Evolutionary conservation across 2,329 filamentous ascomycete species (phyloP).

Genomic region (Colletotrichum incanum): DNA sequence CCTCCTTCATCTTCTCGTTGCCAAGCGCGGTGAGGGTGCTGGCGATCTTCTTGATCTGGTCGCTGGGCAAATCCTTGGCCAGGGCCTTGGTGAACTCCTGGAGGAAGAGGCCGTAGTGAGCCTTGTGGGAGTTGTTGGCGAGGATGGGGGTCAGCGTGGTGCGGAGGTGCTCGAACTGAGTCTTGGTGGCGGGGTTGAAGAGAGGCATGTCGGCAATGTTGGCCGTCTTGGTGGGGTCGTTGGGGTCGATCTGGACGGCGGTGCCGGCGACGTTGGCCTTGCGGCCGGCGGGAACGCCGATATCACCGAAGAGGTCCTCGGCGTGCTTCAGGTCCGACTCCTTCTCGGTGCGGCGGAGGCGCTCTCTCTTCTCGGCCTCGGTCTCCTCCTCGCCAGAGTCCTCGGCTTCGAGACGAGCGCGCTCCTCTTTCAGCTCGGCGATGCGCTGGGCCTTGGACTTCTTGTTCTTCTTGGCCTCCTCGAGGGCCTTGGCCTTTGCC

Average conservation of each 20-base stretch:
- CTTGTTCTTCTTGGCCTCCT: slow-evolving; percentile 89
- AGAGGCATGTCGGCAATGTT: slow-evolving; percentile 86
- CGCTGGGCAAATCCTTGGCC: slow-evolving; percentile 87
- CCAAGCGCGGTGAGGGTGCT: slow-evolving; percentile 89
- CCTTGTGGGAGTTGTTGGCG: slow-evolving; percentile 83
- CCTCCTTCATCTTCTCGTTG: slow-evolving; percentile 99
- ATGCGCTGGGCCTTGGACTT: slow-evolving; percentile 91
- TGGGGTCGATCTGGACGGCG: slow-evolving; percentile 78
- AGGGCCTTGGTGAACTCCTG: slow-evolving; percentile 93
- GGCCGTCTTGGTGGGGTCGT: slow-evolving; percentile 83
- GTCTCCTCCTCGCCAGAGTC: slow-evolving; percentile 73
- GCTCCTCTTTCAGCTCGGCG: slow-evolving; percentile 80
- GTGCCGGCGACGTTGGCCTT: slow-evolving; percentile 77
- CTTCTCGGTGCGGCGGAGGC: slow-evolving; percentile 85
- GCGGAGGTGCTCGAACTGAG: slow-evolving; percentile 86
- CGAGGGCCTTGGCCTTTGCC: slow-evolving; percentile 90
- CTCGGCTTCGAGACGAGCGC: slow-evolving; percentile 66
- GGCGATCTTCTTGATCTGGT: slow-evolving; percentile 97
- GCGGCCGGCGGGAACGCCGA: slow-evolving; percentile 77
- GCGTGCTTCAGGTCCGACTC: slow-evolving; percentile 92
- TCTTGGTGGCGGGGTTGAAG: slow-evolving; percentile 91
- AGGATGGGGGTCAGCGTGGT: slow-evolving; percentile 86
- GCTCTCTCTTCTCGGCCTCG: slow-evolving; percentile 80
- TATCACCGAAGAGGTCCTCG: slow-evolving; percentile 87
- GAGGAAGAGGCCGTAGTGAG: slow-evolving; percentile 90